Conservation (phyloP, 169 alveolate species). For the Perkinsus marinus region DNA sequence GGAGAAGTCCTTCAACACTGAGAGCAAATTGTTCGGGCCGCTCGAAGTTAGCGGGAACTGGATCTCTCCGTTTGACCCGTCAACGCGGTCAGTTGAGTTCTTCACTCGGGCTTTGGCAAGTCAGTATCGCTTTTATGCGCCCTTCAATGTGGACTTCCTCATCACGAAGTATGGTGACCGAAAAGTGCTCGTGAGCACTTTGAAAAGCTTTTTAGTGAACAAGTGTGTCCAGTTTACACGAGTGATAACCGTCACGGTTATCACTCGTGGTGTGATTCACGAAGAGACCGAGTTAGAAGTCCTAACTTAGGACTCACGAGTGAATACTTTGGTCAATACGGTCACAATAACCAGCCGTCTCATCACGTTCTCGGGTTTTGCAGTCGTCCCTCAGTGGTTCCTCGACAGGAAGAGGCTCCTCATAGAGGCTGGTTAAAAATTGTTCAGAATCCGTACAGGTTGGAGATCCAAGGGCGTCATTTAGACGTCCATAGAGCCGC, state of each 20-base stretch:
- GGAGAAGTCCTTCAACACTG: not conserved
- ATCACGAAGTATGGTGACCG: not conserved
- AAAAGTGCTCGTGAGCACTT: not conserved
- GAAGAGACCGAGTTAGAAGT: not conserved
- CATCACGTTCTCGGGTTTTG: not conserved
- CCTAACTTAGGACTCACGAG: not conserved
- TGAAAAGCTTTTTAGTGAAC: not conserved
- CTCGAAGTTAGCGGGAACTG: not conserved
- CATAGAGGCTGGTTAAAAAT: too few species aligned
- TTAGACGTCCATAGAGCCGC: conserved; percentile 16
- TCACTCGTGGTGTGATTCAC: not conserved
- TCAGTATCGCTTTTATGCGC: not conserved
- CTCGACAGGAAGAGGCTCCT: too few species aligned
- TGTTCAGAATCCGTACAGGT: conserved; percentile 2
- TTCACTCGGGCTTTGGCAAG: not conserved
- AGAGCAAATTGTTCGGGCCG: not conserved
- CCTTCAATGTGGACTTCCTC: not conserved
- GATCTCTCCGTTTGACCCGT: not conserved
- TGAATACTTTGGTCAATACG: not conserved
- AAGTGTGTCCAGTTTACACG: not conserved
- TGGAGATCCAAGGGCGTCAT: conserved; percentile 52
- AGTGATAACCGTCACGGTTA: too few species aligned
- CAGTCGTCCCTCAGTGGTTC: not conserved
- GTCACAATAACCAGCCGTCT: not conserved
- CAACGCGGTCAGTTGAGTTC: not conserved